Evolutionary conservation across 2,329 filamentous ascomycete species (phyloP).

Genomic region (Colletotrichum sp.): DNA sequence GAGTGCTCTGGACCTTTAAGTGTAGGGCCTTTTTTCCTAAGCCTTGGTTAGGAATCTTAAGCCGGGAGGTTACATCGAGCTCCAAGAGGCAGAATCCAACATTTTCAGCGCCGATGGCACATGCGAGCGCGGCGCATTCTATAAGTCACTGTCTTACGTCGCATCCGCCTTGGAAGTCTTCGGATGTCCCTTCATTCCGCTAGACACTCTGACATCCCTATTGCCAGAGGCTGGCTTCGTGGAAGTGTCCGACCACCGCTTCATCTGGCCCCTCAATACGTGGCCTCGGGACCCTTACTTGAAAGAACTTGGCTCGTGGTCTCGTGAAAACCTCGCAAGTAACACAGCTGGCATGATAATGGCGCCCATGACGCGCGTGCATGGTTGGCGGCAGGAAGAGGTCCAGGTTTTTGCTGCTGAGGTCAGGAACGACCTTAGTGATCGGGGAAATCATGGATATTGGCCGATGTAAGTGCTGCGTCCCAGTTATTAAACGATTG

Average conservation of each 20-base stretch:
- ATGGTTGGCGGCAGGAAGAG: conserved; percentile 37
- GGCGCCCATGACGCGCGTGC: conserved; percentile 38
- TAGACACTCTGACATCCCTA: conserved; percentile 19
- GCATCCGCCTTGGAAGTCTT: conserved; percentile 41
- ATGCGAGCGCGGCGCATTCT: conserved; percentile 28
- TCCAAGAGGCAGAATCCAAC: conserved; percentile 44
- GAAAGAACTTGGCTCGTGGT: conserved; percentile 31
- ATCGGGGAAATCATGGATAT: conserved; percentile 1
- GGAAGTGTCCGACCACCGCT: conserved; percentile 30
- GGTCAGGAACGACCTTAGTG: conserved; percentile 25
- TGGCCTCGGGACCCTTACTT: conserved; percentile 33
- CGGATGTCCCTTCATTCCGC: conserved; percentile 24
- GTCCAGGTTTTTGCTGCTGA: conserved; percentile 25
- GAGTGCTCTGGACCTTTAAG: background rate
- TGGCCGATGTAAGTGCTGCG: conserved; percentile 2
- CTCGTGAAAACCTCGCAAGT: conserved; percentile 30
- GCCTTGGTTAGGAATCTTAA: conserved; percentile 28
- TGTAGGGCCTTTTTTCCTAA: background rate
- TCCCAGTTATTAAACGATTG: too few species aligned
- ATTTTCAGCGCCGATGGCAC: conserved; percentile 46
- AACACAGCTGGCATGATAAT: conserved; percentile 38
- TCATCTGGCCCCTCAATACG: conserved; percentile 32
- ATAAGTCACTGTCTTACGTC: conserved; percentile 39
- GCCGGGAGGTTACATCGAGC: conserved; percentile 48
- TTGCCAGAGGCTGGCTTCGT: conserved; percentile 26